Percentiles rank a stretch among this genome's conserved stretches.
Conservation (phyloP, 495 filamentous ascomycete species). For the Cercophora samala region DNA sequence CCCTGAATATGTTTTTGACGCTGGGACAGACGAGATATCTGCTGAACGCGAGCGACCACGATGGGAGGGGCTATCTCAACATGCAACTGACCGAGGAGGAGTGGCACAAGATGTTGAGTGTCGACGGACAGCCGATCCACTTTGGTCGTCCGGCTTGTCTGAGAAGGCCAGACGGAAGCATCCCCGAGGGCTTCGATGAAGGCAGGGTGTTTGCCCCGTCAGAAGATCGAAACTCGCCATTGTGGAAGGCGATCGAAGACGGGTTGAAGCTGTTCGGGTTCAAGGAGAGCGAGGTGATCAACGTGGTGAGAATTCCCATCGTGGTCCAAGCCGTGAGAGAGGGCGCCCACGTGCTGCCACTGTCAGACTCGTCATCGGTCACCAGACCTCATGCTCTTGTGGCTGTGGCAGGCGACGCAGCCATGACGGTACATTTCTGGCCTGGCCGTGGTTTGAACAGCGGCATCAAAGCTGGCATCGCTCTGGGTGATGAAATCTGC, state of each 20-base stretch:
- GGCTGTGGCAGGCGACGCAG: constrained; percentile 34
- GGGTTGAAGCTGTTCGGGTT: constrained; percentile 42
- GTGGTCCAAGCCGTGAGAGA: constrained; percentile 41
- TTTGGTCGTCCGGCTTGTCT: constrained; percentile 38
- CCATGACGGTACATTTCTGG: constrained; percentile 40
- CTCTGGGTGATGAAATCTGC: constrained; percentile 35
- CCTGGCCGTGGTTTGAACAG: constrained; percentile 35
- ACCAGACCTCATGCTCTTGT: constrained; percentile 34
- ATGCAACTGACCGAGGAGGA: constrained; percentile 43
- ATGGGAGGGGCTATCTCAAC: constrained; percentile 39
- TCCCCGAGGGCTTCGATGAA: constrained; percentile 33
- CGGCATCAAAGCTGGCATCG: constrained; percentile 37
- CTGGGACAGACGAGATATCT: constrained; percentile 40
- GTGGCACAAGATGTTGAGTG: constrained; percentile 38
- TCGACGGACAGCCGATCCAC: constrained; percentile 36
- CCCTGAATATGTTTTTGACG: constrained; percentile 42
- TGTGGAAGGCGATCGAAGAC: constrained; percentile 40
- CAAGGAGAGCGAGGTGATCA: constrained; percentile 41
- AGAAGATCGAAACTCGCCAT: constrained; percentile 28
- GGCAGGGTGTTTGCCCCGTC: constrained; percentile 36
- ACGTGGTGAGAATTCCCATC: constrained; percentile 40
- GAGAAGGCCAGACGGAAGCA: constrained; percentile 28
- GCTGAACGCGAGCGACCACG: constrained; percentile 39
- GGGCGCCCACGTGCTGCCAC: constrained; percentile 34
- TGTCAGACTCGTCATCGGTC: constrained; percentile 29